Percentiles rank a stretch among this genome's conserved stretches.
Conservation (phyloP, 768 basidiomycete species). For the Boletales sp. region DNA sequence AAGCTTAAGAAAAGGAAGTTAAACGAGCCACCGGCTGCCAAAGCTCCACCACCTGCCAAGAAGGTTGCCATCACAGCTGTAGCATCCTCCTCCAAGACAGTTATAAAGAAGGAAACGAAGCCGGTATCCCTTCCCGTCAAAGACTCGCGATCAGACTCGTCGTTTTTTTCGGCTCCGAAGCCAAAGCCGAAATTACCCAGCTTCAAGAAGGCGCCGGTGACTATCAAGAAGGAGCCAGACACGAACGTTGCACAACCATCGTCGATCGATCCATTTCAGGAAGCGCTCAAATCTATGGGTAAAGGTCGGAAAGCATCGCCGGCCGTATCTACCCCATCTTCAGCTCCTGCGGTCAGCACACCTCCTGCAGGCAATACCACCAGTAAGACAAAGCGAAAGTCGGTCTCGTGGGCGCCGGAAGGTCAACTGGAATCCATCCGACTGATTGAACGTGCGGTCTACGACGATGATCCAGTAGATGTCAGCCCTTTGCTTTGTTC, state of each 20-base stretch:
- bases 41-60: conserved; percentile 58
- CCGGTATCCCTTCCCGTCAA: conserved; percentile 43
- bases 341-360: conserved; percentile 27
- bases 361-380: conserved; percentile 36
- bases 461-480: conserved; percentile 85
- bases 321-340: conserved; percentile 55
- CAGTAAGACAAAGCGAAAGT: conserved; percentile 66
- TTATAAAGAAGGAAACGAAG: conserved; percentile 57
- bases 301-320: conserved; percentile 63
- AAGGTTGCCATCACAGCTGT: conserved; percentile 48
- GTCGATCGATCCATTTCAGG: conserved; percentile 77
- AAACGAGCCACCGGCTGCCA: conserved; percentile 44
- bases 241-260: conserved; percentile 70
- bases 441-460: conserved; percentile 81
- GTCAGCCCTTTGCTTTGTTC: conserved; percentile 59
- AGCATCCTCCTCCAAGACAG: conserved; percentile 25
- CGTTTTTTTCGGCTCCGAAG: conserved; percentile 86
- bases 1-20: conserved; percentile 76
- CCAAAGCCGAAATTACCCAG: conserved; percentile 79
- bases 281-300: conserved; percentile 72
- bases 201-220: conserved; percentile 73
- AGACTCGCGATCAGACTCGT: conserved; percentile 81
- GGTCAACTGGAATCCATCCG: conserved; percentile 69
- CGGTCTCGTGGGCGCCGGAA: conserved; percentile 77
- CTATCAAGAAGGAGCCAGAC: conserved; percentile 50